Conservation (phyloP, 805 yeast genomes). For the Tetrapisispora pingtungensis region DNA sequence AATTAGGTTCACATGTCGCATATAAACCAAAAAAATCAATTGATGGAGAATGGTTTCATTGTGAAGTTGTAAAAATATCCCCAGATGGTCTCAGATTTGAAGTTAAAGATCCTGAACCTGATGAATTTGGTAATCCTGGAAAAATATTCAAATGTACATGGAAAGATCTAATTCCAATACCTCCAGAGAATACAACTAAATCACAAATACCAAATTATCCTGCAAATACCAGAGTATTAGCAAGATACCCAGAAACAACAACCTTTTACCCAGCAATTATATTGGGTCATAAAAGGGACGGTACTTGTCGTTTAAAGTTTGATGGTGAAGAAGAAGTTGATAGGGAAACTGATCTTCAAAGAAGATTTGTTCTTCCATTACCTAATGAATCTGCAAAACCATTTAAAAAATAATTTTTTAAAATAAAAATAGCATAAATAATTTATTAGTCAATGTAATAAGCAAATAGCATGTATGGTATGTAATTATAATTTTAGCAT, state of each 20-base stretch:
- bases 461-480: neutral
- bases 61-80: conserved; percentile 72
- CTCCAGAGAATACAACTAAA: conserved; percentile 38
- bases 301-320: conserved; percentile 67
- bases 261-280: conserved; percentile 94
- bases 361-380: conserved; percentile 72
- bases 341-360: conserved; percentile 86
- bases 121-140: conserved; percentile 82
- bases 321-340: conserved; percentile 97
- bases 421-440: neutral
- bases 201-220: conserved; percentile 41
- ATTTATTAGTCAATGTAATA: neutral
- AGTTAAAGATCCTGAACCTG: conserved; percentile 97
- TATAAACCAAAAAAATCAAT: conserved; percentile 55
- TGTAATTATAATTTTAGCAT: too few species aligned
- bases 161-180: conserved; percentile 70
- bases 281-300: conserved; percentile 62
- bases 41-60: conserved; percentile 92
- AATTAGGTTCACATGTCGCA: conserved; percentile 77
- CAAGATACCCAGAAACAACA: conserved; percentile 94
- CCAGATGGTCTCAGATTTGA: conserved; percentile 71
- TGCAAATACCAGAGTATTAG: conserved; percentile 72
- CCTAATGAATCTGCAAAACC: conserved; percentile 33
- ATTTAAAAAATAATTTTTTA: conserved; percentile 9
- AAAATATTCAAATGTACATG: conserved; percentile 73